Percentiles rank a stretch among this genome's conserved stretches.
These are phyloP conservation scores for Rubroshorea leprosula DNA, from an alignment of 345 rosid genomes.

Conservation along the genomic window DNA sequence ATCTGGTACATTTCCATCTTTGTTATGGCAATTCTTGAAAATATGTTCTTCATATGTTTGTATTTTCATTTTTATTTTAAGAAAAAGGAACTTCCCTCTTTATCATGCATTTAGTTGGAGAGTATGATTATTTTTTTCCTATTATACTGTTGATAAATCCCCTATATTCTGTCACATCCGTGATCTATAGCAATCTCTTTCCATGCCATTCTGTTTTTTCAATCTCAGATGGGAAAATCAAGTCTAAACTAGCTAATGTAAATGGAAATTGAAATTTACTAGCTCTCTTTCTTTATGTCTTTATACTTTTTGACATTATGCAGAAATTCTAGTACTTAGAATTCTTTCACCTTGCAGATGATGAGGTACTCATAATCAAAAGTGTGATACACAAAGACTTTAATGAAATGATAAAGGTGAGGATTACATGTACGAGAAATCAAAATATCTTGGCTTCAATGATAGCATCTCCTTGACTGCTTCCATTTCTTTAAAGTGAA, in stretches of 20 bases:
- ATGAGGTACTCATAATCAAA: conserved; percentile 90
- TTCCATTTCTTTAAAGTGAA: no score
- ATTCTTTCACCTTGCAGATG: conserved; percentile 48
- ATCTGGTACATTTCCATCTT: conserved; percentile 46
- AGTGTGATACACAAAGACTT: conserved; percentile 87
- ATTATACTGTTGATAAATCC: no score
- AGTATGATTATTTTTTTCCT: no score
- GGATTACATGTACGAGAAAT: conserved; percentile 1
- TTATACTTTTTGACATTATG: neutral
- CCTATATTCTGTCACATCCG: no score
- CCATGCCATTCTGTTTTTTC: neutral
- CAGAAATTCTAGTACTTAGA: conserved; percentile 5
- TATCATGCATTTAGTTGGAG: neutral
- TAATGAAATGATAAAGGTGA: conserved; percentile 90
- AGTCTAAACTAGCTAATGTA: conserved; percentile 1
- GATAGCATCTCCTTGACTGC: no score
- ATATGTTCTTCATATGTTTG: neutral
- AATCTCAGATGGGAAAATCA: neutral
- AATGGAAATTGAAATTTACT: conserved; percentile 4
- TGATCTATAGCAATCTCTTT: no score
- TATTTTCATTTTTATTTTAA: neutral
- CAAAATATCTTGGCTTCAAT: no score
- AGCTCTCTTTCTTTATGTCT: neutral
- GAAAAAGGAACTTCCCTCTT: neutral
- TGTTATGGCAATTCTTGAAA: conserved; percentile 8